Conservation (phyloP, 2,329 filamentous ascomycete genomes). For the Fusarium proliferatum region DNA sequence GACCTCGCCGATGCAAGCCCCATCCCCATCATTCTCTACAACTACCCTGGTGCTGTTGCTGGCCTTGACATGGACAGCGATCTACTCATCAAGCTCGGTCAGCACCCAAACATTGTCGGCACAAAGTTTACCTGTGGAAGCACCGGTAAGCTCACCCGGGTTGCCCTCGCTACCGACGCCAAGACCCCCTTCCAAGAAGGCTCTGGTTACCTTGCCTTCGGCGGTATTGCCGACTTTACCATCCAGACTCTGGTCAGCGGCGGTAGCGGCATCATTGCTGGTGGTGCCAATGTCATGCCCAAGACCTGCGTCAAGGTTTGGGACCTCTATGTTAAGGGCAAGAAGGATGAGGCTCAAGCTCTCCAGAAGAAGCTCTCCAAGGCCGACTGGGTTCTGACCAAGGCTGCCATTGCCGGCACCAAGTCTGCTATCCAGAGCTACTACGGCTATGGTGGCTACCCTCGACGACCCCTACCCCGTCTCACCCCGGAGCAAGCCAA, state of each 20-base stretch:
- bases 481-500: conserved; percentile 67
- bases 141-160: conserved; percentile 87
- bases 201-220: conserved; percentile 84
- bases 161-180: conserved; percentile 78
- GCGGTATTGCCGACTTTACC: conserved; percentile 89
- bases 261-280: conserved; percentile 86
- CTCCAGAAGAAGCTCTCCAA: conserved; percentile 82
- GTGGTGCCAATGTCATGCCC: conserved; percentile 86
- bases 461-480: conserved; percentile 77
- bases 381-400: conserved; percentile 86
- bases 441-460: conserved; percentile 83
- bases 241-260: conserved; percentile 83
- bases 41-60: conserved; percentile 88
- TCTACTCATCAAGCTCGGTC: conserved; percentile 80
- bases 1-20: conserved; percentile 80
- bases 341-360: conserved; percentile 78
- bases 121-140: conserved; percentile 94
- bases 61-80: conserved; percentile 93
- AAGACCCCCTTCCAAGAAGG: conserved; percentile 70
- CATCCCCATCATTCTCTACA: conserved; percentile 86
- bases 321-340: conserved; percentile 78
- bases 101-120: conserved; percentile 86
- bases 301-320: conserved; percentile 83
- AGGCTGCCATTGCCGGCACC: conserved; percentile 85
- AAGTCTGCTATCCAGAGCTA: conserved; percentile 85